phyloP scores from a whole-genome alignment of 345 rosid species.

The Punica granatum region DNA sequence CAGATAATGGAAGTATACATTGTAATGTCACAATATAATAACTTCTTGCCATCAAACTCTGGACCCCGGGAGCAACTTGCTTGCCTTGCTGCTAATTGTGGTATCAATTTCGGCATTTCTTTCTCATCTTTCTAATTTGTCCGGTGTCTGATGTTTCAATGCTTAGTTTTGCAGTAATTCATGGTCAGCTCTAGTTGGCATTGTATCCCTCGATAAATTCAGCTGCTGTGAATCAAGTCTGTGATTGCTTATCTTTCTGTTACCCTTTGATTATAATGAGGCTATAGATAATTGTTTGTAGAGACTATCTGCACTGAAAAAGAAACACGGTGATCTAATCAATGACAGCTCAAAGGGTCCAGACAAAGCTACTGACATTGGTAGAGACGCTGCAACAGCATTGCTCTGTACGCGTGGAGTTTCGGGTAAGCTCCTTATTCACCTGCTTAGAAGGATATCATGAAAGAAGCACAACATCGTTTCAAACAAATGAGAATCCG shows the following conservation, averaged over 20 bases:
- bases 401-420: conserved; percentile 14
- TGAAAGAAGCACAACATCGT: neutral
- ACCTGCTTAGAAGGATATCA: neutral
- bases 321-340: conserved; percentile 53
- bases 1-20: too few relatives aligned
- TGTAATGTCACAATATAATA: too few relatives aligned
- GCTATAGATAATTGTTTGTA: conserved; percentile 19
- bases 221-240: neutral
- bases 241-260: neutral
- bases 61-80: neutral
- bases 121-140: neutral
- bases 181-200: neutral
- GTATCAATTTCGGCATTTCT: neutral
- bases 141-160: neutral
- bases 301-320: conserved; percentile 79
- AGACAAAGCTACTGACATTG: conserved; percentile 14
- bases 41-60: neutral
- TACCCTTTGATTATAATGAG: neutral
- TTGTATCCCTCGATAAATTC: neutral
- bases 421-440: conserved; percentile 45
- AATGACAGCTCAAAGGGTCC: conserved; percentile 23
- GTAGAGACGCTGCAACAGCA: conserved; percentile 12
- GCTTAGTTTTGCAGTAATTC: neutral
- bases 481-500: too few relatives aligned
- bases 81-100: neutral